Evolutionary conservation across 1,284 basidiomycete species (phyloP).

Genomic region (Marasmius sp.): DNA sequence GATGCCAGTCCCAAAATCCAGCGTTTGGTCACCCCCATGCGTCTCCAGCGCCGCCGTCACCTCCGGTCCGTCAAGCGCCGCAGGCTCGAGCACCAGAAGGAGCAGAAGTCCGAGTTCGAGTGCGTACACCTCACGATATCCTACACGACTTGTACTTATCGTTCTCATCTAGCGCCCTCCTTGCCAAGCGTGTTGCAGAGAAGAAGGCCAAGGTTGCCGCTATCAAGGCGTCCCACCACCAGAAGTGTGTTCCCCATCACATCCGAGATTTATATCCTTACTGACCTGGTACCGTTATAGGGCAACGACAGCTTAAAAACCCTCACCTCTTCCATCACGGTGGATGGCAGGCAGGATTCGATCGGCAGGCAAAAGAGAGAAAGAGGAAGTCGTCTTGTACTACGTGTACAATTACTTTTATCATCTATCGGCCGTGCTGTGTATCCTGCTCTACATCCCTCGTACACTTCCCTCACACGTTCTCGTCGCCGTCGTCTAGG

Average conservation of each 20-base stretch:
- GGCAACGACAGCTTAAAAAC: conserved; percentile 9
- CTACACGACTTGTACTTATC: conserved; percentile 1
- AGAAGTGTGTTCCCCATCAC: conserved; percentile 32
- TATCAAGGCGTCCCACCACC: conserved; percentile 75
- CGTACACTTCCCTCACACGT: background rate
- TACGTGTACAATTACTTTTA: background rate
- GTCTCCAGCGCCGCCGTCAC: conserved; percentile 96
- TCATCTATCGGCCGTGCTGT: background rate
- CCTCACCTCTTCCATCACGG: background rate
- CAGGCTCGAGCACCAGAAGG: conserved; percentile 89
- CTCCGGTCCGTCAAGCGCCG: conserved; percentile 88
- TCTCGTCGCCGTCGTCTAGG: background rate
- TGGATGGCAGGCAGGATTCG: background rate
- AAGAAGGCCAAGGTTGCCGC: conserved; percentile 87
- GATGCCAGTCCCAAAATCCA: conserved; percentile 77
- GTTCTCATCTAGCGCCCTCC: conserved; percentile 50
- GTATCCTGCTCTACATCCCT: background rate
- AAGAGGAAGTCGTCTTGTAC: background rate
- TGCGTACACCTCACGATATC: conserved; percentile 30
- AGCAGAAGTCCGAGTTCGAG: conserved; percentile 94
- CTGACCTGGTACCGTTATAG: background rate
- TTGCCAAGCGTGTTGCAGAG: conserved; percentile 91
- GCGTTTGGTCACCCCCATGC: conserved; percentile 90
- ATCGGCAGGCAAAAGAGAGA: background rate
- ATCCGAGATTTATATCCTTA: too few species aligned